Evolutionary conservation across 2,329 filamentous ascomycete genomes (phyloP).

Genomic region (Fusarium sp.): DNA sequence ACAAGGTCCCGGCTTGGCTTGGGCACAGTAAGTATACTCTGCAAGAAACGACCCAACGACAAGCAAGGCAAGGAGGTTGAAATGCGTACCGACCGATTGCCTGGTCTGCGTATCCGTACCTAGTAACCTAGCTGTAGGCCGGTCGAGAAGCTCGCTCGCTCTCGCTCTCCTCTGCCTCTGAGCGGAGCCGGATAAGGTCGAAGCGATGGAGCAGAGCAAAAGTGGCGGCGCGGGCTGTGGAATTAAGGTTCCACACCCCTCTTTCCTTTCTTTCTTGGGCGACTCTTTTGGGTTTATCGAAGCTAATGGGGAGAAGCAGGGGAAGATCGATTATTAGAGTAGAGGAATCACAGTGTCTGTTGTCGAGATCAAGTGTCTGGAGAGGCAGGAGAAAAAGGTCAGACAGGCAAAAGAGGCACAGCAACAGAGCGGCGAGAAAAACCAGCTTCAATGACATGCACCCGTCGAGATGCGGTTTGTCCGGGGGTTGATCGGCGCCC

Average conservation of each 20-base stretch:
- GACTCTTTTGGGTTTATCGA: constrained; percentile 13
- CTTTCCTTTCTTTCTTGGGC: constrained; percentile 28
- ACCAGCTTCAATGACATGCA: constrained; percentile 28
- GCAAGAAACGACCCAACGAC: constrained; percentile 13
- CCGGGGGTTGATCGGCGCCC: constrained; percentile 36
- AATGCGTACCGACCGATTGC: constrained; percentile 4
- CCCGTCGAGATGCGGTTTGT: constrained; percentile 23
- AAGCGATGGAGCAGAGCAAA: constrained; percentile 26
- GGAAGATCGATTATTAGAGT: constrained; percentile 16
- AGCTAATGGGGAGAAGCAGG: constrained; percentile 8
- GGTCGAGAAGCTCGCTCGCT: constrained; percentile 26
- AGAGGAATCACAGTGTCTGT: neutral
- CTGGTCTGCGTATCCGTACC: neutral
- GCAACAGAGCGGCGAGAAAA: neutral
- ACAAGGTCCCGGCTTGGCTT: neutral
- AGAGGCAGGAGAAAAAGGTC: neutral
- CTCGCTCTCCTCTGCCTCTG: neutral
- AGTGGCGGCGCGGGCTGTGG: constrained; percentile 40
- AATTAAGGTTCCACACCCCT: constrained; percentile 46
- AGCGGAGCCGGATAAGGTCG: constrained; percentile 41
- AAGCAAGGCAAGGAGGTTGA: constrained; percentile 7
- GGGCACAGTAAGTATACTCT: constrained; percentile 2
- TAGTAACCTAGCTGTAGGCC: constrained; percentile 3
- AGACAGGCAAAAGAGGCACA: neutral
- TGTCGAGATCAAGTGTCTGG: constrained; percentile 7